Base-by-base conservation (phyloP, 495 filamentous ascomycete genomes). In the Trichoderma erinaceum region DNA sequence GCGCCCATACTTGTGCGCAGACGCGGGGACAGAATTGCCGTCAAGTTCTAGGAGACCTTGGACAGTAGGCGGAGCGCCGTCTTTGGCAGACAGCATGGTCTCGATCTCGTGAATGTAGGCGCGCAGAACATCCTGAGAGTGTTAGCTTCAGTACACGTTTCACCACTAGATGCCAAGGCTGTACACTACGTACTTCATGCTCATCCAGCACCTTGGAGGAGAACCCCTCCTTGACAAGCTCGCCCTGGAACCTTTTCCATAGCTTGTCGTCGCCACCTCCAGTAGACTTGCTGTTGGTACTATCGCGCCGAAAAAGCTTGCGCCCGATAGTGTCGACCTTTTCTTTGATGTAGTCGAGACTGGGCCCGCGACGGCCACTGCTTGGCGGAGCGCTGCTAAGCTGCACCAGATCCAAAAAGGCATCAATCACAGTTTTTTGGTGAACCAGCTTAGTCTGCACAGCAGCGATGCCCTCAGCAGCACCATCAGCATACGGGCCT, bases 81-180 rank as follows among this genome's bases (percentile, higher is more conserved):
- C 76, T 43, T 74, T 71, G 12, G 69, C 65, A 12, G 67, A 72
- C 56, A 73, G 69, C 69, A 77, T 72, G 44, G 78, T 74, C 68
- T 85, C 79, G 68, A 85, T 75, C 73, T 85, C 78, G 25, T 82
- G 79, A 64, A 86, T 85, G 69, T 85, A 85, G 41, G 84, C 82
- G 67, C 80, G 77, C 15, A 86, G 75, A 25, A 85, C 78, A 70
- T 84, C 82, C 82, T 85, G 70, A 38, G 41, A 18, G 11, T n/a
- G 43, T 44, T 21, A 65, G 66, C 66, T 18, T 27, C 48, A 46
- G 4, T 41, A 38, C 25, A 35, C 41, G 10, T 43, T n/a, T 15
- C 8, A 23, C 11, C 66, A 41, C 11, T 5, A 4, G 43, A 15
- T 38, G n/a, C 18, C n/a, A 52, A 5, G n/a, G 8, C 21, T 23